Conservation (phyloP, 2,329 filamentous ascomycete genomes). For the Aspergillus transmontanensis region DNA sequence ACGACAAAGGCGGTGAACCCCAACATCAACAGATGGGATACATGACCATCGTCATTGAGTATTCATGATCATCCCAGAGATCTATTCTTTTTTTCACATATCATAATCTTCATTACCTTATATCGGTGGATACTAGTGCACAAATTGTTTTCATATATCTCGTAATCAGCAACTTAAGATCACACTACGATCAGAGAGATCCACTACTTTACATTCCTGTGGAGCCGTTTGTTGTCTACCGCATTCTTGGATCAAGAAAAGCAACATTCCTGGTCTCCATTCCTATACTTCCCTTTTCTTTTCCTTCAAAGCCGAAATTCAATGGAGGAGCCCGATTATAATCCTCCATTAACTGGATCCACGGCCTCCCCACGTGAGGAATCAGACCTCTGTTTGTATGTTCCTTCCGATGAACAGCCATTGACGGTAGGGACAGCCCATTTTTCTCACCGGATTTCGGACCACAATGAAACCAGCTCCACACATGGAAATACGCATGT, state of each 20-base stretch:
- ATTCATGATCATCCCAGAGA: not conserved
- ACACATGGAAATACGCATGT: conserved; percentile 23
- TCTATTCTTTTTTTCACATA: not conserved
- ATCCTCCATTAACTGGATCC: not conserved
- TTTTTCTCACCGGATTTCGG: not conserved
- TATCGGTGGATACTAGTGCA: not conserved
- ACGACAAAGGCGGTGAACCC: conserved; percentile 4
- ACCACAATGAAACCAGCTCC: conserved; percentile 13
- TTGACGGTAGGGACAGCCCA: not conserved
- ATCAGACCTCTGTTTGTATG: not conserved
- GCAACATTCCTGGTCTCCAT: not conserved
- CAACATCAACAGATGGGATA: not conserved
- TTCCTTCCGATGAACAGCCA: not conserved
- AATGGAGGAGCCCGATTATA: conserved; percentile 4
- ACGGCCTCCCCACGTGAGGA: not conserved
- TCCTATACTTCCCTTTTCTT: not conserved
- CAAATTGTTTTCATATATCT: no score
- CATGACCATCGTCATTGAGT: not conserved
- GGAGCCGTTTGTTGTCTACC: conserved; percentile 1
- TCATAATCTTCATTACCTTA: not conserved
- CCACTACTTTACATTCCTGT: conserved; percentile 2
- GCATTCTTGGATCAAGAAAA: not conserved
- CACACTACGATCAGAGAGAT: not conserved
- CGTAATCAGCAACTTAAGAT: not conserved
- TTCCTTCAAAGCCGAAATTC: not conserved